A percentile compares a stretch with the other conserved stretches of the same genome.
These are phyloP conservation scores for Talaromyces sp. DNA, from an alignment of 2,329 filamentous ascomycete genomes.

Conservation along the genomic window DNA sequence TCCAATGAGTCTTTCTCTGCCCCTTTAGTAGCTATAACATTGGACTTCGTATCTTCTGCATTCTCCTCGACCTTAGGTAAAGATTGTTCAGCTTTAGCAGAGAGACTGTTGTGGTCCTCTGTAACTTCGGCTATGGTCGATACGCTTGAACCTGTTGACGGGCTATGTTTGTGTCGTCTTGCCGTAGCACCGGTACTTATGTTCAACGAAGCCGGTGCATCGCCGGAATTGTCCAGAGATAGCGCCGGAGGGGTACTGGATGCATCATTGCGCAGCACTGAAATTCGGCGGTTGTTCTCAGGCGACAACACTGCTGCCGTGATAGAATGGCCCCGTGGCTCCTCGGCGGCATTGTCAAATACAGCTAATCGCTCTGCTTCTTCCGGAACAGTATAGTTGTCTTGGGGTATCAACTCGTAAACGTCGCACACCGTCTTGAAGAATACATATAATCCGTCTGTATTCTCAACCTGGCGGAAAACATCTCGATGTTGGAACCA, in stretches of 20 bases:
- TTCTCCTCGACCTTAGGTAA: slow-evolving; percentile 14
- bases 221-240: slow-evolving; percentile 18
- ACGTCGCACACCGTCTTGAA: slow-evolving; percentile 96
- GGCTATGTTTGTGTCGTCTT: slow-evolving; percentile 75
- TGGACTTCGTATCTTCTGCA: not conserved
- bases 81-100: not conserved
- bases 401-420: slow-evolving; percentile 81
- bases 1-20: not conserved
- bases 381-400: slow-evolving; percentile 91
- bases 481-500: slow-evolving; percentile 97
- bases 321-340: slow-evolving; percentile 15
- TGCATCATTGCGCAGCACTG: slow-evolving; percentile 33
- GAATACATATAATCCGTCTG: slow-evolving; percentile 89
- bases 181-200: slow-evolving; percentile 63
- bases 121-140: slow-evolving; percentile 77
- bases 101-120: slow-evolving; percentile 57
- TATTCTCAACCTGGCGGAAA: slow-evolving; percentile 88
- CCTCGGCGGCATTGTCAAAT: slow-evolving; percentile 9
- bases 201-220: slow-evolving; percentile 39
- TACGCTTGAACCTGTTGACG: slow-evolving; percentile 71
- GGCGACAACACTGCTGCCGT: slow-evolving; percentile 17
- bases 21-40: not conserved
- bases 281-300: slow-evolving; percentile 29
- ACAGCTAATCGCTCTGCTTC: slow-evolving; percentile 82
- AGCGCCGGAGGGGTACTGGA: slow-evolving; percentile 19